Conservation (phyloP, 345 rosid species). For the Eutrema yunnanense region DNA sequence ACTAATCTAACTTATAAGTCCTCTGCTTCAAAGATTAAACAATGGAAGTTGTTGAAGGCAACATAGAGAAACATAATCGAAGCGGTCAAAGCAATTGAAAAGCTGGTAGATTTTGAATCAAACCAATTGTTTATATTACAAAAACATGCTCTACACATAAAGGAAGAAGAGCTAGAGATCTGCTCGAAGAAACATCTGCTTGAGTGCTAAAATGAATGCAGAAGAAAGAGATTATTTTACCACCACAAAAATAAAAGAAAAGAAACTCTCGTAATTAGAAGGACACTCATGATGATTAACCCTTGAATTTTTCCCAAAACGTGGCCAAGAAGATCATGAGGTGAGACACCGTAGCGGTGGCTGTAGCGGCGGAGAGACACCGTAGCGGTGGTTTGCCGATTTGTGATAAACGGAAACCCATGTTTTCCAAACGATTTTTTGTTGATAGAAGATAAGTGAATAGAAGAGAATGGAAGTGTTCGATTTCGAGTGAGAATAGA, state of each 20-base stretch:
- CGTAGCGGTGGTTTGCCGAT: no score
- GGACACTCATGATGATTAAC: not conserved
- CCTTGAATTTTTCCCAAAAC: conserved; percentile 43
- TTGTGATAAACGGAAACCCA: no score
- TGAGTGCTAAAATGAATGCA: conserved; percentile 14
- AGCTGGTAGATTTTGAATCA: not conserved
- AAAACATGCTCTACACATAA: conserved; percentile 6
- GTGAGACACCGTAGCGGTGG: conserved; percentile 24
- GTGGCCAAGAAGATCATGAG: conserved; percentile 49
- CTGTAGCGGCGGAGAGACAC: no score
- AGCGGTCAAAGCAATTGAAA: no score
- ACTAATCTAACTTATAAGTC: not conserved
- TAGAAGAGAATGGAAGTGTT: no score
- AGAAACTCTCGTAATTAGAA: conserved; percentile 10
- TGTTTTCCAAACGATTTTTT: no score
- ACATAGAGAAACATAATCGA: no score
- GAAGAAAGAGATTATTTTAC: conserved; percentile 23
- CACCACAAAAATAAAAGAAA: not conserved
- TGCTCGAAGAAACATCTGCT: not conserved
- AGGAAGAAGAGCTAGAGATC: not conserved
- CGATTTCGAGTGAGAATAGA: no score
- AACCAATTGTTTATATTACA: conserved; percentile 10
- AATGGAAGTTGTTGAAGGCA: no score
- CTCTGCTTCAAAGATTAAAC: not conserved
- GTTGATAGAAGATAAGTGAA: no score